A percentile compares a stretch with the other conserved stretches of the same genome.
Evolutionary conservation across 148 eudicot species (phyloP).

Genomic region (Persicaria tinctoria): DNA sequence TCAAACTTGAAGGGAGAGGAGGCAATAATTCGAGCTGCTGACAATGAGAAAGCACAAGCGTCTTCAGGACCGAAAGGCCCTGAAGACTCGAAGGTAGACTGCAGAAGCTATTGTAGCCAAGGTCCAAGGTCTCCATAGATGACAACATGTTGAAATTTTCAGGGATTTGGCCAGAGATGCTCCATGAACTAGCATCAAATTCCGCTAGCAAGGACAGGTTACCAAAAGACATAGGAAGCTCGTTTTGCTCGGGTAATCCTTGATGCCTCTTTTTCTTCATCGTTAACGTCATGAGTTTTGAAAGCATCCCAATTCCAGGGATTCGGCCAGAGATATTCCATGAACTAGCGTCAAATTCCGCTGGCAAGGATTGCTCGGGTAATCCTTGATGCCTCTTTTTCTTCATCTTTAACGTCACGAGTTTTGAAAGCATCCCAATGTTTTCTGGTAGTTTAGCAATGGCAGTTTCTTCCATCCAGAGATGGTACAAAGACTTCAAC

Average conservation of each 20-base stretch:
- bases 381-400: conserved; percentile 18
- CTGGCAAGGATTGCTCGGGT: conserved; percentile 19
- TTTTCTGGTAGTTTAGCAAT: conserved; percentile 40
- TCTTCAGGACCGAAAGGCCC: conserved; percentile 31
- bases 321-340: conserved; percentile 42
- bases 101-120: conserved; percentile 41
- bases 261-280: conserved; percentile 32
- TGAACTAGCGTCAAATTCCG: conserved; percentile 45
- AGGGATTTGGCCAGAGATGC: conserved; percentile 33
- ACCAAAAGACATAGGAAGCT: conserved; percentile 43
- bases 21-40: conserved; percentile 38
- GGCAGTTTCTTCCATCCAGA: conserved; percentile 38
- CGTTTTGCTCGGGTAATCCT: conserved; percentile 7
- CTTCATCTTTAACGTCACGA: conserved; percentile 34
- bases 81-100: conserved; percentile 44
- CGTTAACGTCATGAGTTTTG: conserved; percentile 27
- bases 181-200: conserved; percentile 47
- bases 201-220: conserved; percentile 32
- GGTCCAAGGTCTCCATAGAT: conserved; percentile 33
- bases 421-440: conserved; percentile 42
- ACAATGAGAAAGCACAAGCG: conserved; percentile 39
- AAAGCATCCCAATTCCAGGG: conserved; percentile 43
- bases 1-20: conserved; percentile 46
- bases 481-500: conserved; percentile 30
- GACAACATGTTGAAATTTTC: conserved; percentile 40